Evolutionary conservation across 2,329 filamentous ascomycete genomes (phyloP).

Genomic region (Bipolaris victoriae): DNA sequence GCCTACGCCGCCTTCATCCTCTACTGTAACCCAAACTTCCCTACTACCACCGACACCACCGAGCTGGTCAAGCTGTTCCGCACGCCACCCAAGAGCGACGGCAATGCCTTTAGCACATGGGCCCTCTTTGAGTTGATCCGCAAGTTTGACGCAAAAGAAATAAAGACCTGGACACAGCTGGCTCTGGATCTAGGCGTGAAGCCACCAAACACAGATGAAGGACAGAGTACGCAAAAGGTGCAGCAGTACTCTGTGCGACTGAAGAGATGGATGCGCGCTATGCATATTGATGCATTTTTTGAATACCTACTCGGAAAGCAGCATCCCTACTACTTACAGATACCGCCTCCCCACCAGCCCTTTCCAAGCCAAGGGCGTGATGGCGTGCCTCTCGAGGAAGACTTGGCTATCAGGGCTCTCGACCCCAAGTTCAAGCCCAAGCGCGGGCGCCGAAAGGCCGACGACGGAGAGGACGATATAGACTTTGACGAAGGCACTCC

Average conservation of each 20-base stretch:
- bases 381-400: slow-evolving; percentile 83
- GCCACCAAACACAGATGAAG: slow-evolving; percentile 78
- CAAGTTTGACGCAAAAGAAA: slow-evolving; percentile 78
- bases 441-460: slow-evolving; percentile 66
- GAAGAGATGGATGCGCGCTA: slow-evolving; percentile 97
- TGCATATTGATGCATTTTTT: slow-evolving; percentile 95
- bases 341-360: slow-evolving; percentile 70
- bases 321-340: slow-evolving; percentile 79
- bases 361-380: slow-evolving; percentile 72
- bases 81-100: slow-evolving; percentile 82
- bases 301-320: slow-evolving; percentile 81
- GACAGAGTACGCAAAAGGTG: slow-evolving; percentile 89
- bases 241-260: slow-evolving; percentile 92
- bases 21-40: slow-evolving; percentile 85
- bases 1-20: slow-evolving; percentile 85
- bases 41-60: slow-evolving; percentile 70
- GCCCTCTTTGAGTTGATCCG: slow-evolving; percentile 78
- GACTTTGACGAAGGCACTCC: slow-evolving; percentile 53
- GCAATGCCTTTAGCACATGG: slow-evolving; percentile 82
- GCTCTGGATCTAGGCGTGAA: slow-evolving; percentile 88
- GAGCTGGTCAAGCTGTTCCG: slow-evolving; percentile 78
- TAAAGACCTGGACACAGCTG: slow-evolving; percentile 92
- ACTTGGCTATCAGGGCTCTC: slow-evolving; percentile 83
- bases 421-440: slow-evolving; percentile 75
- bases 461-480: slow-evolving; percentile 62